Evolutionary conservation across 2,329 filamentous ascomycete genomes (phyloP), one percentile per base, ranked within the genome.

Genomic region (Xylariomycetidae sp.): DNA sequence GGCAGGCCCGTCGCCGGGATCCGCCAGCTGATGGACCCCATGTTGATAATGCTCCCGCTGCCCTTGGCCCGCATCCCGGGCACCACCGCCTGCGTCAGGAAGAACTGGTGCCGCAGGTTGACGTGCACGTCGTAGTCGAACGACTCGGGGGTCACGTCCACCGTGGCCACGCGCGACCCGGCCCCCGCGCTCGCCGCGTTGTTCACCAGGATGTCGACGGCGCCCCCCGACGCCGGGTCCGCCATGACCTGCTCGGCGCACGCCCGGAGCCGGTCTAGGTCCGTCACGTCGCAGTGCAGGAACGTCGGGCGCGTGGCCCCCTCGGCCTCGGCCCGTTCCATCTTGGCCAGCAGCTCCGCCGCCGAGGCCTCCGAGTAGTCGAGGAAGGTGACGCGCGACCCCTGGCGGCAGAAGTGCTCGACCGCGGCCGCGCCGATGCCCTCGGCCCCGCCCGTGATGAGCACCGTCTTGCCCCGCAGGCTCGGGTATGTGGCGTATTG

Each of bases 371-470:
- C 43, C 2, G 51, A 49, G 19, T 62, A 59, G 37, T 71, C 67
- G 5, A 70, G 45, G 43, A 71, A 63, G 19, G 68, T 44, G 29
- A 70, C 67, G 11, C 53, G 41, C n/a, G 58, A 56, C n/a, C 66
- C 64, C 31, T 70, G 66, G 2, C 54, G 47, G 33, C 60, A 59
- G 44, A 70, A 70, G 22, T 60, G 48, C 44, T 68, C 59, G 14
- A 69, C 67, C 7, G 61, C 57, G 2, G 61, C 48, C 2, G 64
- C 61, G 22, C 67, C 68, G 34, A 72, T 70, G 10, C 68, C 67
- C 34, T 63, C 59, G 19, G 67, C 67, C 3, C 64, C 68, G 22
- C 68, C 67, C 0, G 65, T 62, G 37, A 71, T 58, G 22, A 70
- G 49, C 4, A 71, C 62, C 3, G 49, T 58, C 41, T 60, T 58